Percentiles rank a stretch among this genome's conserved stretches.
Evolutionary conservation across 2,329 filamentous ascomycete species (phyloP).

Genomic region (Aspergillus sp.): DNA sequence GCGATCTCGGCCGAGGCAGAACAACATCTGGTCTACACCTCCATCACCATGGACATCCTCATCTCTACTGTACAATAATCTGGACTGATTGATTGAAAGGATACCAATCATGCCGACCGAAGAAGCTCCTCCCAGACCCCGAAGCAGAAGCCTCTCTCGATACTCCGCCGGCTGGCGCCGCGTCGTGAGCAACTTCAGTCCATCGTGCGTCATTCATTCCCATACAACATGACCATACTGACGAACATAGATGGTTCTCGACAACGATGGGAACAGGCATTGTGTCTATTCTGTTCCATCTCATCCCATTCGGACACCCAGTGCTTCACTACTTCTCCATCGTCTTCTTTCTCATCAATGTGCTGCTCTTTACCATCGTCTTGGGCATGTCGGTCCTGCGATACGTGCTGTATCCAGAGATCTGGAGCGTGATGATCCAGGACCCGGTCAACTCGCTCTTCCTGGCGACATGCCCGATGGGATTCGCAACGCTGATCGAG

Average conservation of each 20-base stretch:
- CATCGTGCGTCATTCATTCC: conserved; percentile 45
- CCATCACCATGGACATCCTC: neutral
- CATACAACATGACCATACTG: neutral
- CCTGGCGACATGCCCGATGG: conserved; percentile 64
- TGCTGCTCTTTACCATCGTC: conserved; percentile 57
- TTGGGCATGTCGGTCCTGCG: conserved; percentile 56
- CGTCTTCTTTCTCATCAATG: conserved; percentile 61
- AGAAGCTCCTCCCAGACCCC: neutral
- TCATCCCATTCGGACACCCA: conserved; percentile 58
- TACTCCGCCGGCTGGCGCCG: conserved; percentile 31
- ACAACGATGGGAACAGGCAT: conserved; percentile 69
- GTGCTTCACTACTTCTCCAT: conserved; percentile 62
- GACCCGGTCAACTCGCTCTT: conserved; percentile 66
- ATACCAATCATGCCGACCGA: neutral
- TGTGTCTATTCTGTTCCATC: conserved; percentile 61
- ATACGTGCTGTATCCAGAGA: conserved; percentile 61
- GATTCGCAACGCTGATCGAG: conserved; percentile 63
- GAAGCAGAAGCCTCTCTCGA: conserved; percentile 9
- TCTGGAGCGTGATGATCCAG: conserved; percentile 63
- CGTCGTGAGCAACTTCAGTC: conserved; percentile 55
- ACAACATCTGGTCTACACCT: neutral
- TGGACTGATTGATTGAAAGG: too few relatives aligned
- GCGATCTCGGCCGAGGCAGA: neutral
- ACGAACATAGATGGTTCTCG: conserved; percentile 52
- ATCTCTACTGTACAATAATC: neutral